Base-by-base conservation (phyloP, 2,329 filamentous ascomycete species). In the Diaporthe amygdali region DNA sequence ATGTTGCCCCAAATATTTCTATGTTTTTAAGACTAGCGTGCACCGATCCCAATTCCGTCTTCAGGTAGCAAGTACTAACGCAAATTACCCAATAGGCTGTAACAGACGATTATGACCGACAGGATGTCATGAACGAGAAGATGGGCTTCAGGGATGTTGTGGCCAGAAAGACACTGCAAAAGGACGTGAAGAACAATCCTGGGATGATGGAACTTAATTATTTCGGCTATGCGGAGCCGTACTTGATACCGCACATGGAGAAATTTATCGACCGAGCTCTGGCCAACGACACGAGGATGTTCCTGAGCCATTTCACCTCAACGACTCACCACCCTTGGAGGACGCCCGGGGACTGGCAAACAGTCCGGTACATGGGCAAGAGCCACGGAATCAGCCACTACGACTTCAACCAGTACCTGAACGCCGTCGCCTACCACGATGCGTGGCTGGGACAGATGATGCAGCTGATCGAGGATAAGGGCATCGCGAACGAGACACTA, bases 281-380 rank as follows among this genome's bases (percentile, higher is more conserved):
- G 63, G 70, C 73, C 46, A 76, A 76, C 20, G 76, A 78, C 59
- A 74, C 78, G 66, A 77, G 79, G 22, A 75, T 82, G n/a, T 82
- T 80, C 68, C 69, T 82, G 44, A 78, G 78, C 12, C 80, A 82
- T 71, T 74, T 82, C 49, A 82, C 80, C 25, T 80, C 78, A 69
- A 77, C 79, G 17, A 81, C 79, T 1, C 83, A 86, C 73, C 84
- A 86, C 73, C 82, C 83, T 0, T 85, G 83, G 82, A 77, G 74
- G 20, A 77, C 78, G 6, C 83, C 64, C n/a, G 4, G 83, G 3
- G 69, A 75, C 74, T 75, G 2, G 79, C 79, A 68, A 10, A 63
- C 59, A 25, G 59, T 63, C 41, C 59, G 59, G 7, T 63, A 63
- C 30, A 63, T 63, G 59, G 69, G 76, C 9, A 77, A 77, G n/a